Evolutionary conservation across 1,284 basidiomycete species (phyloP), one percentile per base, ranked within the genome.

Genomic region (Lignosus rhinocerotis): DNA sequence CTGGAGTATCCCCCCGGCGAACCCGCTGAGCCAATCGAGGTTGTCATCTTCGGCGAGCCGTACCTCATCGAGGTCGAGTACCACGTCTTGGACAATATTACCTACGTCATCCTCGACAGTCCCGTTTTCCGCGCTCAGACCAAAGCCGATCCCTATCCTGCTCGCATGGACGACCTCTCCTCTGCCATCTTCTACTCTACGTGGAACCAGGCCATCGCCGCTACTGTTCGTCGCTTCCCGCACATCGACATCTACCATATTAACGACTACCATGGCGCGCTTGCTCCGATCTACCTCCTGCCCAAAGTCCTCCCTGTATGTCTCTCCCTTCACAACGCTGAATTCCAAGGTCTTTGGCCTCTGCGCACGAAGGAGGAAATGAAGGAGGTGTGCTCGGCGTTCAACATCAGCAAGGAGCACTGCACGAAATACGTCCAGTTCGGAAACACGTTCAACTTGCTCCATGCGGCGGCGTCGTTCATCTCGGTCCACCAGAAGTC

Each of bases 131-230:
- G 94, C 56, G 93, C 94, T 4, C 94, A 96, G 74, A 96, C 93
- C 32, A 96, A 96, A 74, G 80, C 93, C 0, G 94, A 96, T 70
- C 94, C 94, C 7, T 96, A 96, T 74, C 94, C 94, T 33, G 90
- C 93, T 68, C 92, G 94, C 67, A 96, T 96, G 94, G 94, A 96
- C 73, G 94, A 96, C 72, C 81, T 96, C 58, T 92, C 90, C 67
- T 96, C 93, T 16, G 94, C 94, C 36, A 96, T 96, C 72, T 96
- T 96, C 81, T 96, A 96, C 75, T 96, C 94, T 54, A 95, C 94
- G 21, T 96, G 94, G 94, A 96, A 96, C 70, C 94, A 96, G 75
- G 93, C 93, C 55, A 94, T 96, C 63, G 93, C 93, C 33, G 89
- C 93, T 55, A 90, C 93, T 16, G 87, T 96, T 63, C 87, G 92